Base-by-base conservation (phyloP, 202 grass and related monocot genomes). In the Saccharum hybrid region DNA sequence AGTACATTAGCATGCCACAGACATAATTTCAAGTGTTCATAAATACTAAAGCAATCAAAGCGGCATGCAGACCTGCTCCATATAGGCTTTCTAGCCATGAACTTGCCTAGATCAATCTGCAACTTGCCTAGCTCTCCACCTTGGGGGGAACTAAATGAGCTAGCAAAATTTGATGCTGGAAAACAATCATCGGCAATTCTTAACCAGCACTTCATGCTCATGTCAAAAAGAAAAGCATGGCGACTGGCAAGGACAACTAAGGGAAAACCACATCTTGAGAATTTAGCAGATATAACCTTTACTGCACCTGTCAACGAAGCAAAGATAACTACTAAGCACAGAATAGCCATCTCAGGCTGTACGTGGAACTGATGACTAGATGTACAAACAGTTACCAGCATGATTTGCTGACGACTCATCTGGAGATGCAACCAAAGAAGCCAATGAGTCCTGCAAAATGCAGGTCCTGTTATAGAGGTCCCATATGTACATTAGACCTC, bases 181-280 rank as follows among this genome's bases (percentile, higher is more conserved):
- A 94, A 99, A 76, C 88, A 94, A 88, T 94, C 93, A 73, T 99
- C 96, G 19, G 89, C 96, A 57, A 99, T 91, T 71, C 96, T 88
- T 90, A 99, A 82, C 96, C 96, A 99, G 81, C 93, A 99, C 92
- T 82, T 94, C 86, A 96, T 63, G 83, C 31, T 90, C 69, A 90
- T 87, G 65, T 94, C 91, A 88, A 91, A 99, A 36, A 99, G 84
- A 82, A 96, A 99, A 48, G 96, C 86, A 77, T 96, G 90, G 30
- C 82, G 93, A 8, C 77, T 96, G 41, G 83, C 88, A 78, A 99
- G 91, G 66, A 94, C 77, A 81, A 99, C 88, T 74, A 99, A 87
- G 38, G 93, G 93, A 33, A 91, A 94, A 45, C 96, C 93, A 71
- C 91, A 99, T 88, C 79, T 94, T 21, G 96, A 99, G 41, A 99